A percentile compares a stretch with the other conserved stretches of the same genome.
Evolutionary conservation across 768 basidiomycete genomes (phyloP).

Genomic region (Pisolithus tinctorius): DNA sequence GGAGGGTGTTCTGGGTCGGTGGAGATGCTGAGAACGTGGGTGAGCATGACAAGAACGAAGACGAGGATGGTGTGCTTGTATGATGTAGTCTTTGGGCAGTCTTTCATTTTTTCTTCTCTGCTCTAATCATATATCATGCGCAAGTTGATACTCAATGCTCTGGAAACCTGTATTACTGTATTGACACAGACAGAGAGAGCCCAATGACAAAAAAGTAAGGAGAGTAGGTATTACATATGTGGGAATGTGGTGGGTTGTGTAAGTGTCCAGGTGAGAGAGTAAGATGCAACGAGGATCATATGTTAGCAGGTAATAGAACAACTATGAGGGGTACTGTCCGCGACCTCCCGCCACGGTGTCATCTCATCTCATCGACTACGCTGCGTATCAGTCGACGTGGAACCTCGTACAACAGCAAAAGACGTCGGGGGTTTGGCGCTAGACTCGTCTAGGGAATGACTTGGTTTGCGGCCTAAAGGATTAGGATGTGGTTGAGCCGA

Average conservation of each 20-base stretch:
- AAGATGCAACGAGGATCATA: slow-evolving; percentile 12
- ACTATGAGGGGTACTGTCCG: no score
- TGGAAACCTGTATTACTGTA: slow-evolving; percentile 13
- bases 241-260: slow-evolving; percentile 18
- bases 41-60: slow-evolving; percentile 21
- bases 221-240: slow-evolving; percentile 25
- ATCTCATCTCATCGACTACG: background rate
- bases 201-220: slow-evolving; percentile 13
- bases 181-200: slow-evolving; percentile 12
- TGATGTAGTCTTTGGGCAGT: background rate
- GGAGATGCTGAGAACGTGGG: slow-evolving; percentile 36
- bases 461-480: slow-evolving; percentile 13
- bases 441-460: slow-evolving; percentile 26
- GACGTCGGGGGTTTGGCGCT: slow-evolving; percentile 15
- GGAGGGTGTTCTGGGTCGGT: slow-evolving; percentile 79
- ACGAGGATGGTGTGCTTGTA: slow-evolving; percentile 26
- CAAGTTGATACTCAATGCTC: slow-evolving; percentile 14
- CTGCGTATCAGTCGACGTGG: slow-evolving; percentile 12
- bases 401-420: slow-evolving; percentile 24
- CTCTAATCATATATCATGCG: background rate
- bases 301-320: slow-evolving; percentile 3
- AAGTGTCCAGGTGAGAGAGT: slow-evolving; percentile 12
- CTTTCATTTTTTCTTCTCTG: background rate
- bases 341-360: background rate
- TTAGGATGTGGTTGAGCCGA: slow-evolving; percentile 16